phyloP scores from a whole-genome alignment of 306 rosid genomes.

The Calophaca sinica region DNA sequence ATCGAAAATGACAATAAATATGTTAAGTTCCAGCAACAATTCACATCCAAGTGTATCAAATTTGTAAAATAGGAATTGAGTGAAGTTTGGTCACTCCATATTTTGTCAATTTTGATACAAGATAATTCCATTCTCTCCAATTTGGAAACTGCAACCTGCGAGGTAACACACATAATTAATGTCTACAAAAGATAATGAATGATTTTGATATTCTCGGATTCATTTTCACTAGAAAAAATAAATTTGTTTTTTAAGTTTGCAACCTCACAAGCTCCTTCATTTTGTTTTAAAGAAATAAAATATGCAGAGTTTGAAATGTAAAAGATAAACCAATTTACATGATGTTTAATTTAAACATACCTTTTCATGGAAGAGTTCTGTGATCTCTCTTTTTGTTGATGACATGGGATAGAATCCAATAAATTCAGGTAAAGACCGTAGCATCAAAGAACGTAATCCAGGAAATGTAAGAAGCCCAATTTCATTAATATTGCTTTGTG shows the following conservation, averaged over 20 bases:
- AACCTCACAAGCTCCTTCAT: not conserved
- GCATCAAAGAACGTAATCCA: conserved; percentile 4
- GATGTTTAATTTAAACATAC: not conserved
- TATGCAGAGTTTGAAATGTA: not conserved
- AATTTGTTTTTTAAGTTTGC: not conserved
- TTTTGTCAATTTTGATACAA: not conserved
- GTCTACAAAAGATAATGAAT: not conserved
- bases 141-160: conserved; percentile 37
- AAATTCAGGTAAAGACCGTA: not conserved
- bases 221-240: not conserved
- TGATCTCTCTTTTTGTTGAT: not conserved
- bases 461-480: not conserved
- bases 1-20: conserved; percentile 28
- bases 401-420: conserved; percentile 22
- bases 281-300: not conserved
- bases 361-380: conserved; percentile 7
- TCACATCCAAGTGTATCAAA: conserved; percentile 37
- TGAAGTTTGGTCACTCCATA: conserved; percentile 41
- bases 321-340: not conserved
- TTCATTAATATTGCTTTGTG: not conserved
- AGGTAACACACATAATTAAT: too few species aligned
- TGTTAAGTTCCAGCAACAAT: conserved; percentile 13
- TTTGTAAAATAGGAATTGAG: conserved; percentile 6
- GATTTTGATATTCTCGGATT: not conserved
- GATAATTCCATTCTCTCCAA: conserved; percentile 40